Evolutionary conservation across 2,329 filamentous ascomycete genomes (phyloP), one percentile per base, ranked within the genome.

Genomic region (Stagonosporopsis rhizophila): DNA sequence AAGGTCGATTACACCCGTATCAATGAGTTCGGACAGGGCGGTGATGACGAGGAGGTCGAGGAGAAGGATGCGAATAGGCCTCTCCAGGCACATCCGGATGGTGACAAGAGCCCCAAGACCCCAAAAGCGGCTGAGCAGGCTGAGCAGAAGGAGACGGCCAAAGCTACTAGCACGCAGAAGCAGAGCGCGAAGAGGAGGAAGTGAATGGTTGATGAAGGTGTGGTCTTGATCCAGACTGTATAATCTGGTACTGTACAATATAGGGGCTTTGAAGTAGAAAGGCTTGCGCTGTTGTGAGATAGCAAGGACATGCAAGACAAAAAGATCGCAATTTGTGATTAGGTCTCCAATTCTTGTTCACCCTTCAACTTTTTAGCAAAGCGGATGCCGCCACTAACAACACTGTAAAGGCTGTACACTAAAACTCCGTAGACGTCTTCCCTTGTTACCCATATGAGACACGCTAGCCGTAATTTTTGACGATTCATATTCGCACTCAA

Each of bases 1-100:
- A 92, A 89, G 79, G 83, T 95, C 59, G 95, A 99, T 77, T 95
- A 94, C 79, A 89, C 85, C 11, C 87, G 95, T 60, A 90, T 99
- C 73, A 99, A 99, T 76, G 95, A 99, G 78, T 99, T 98, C 73
- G 95, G 95, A 8, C 95, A 98, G 81, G 95, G 94, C 32, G 95
- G 95, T n/a, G 94, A 96, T n/a, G 91, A 92, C 20, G 85, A 86
- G 44, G 81, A 83, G 58, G 83, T 82, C 52, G 80, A 81, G 56
- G 83, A 83, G 42, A 83, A 84, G 67, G 73, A 72, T 58, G 77
- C 76, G 1, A 72, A 70, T 15, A 75, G 77, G 65, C 78, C 78
- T 14, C 53, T 81, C 15, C 68, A 64, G 8, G 71, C 69, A 23
- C 61, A 72, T 23, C 62, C 77, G 1, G 73, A 72, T 42, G 69